phyloP scores from a whole-genome alignment of 2,329 filamentous ascomycete genomes.

The Claviceps sp. region DNA sequence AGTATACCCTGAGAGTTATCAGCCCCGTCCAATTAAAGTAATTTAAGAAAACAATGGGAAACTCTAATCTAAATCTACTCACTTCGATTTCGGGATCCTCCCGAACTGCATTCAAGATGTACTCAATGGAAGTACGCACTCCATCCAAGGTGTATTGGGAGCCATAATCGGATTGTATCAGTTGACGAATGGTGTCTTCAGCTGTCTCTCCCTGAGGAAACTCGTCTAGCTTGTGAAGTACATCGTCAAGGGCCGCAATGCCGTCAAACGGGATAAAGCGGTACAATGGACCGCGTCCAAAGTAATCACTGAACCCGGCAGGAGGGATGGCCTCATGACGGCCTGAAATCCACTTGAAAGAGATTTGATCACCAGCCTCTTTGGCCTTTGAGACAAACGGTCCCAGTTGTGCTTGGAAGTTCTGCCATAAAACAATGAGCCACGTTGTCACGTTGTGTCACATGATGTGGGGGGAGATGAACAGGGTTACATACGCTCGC shows the following conservation, averaged over 20 bases:
- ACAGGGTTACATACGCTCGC: slow-evolving; percentile 29
- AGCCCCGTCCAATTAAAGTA: neutral
- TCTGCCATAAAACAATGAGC: slow-evolving; percentile 19
- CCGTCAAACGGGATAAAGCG: slow-evolving; percentile 39
- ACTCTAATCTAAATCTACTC: slow-evolving; percentile 2
- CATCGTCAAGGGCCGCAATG: slow-evolving; percentile 27
- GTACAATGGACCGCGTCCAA: slow-evolving; percentile 40
- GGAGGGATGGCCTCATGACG: slow-evolving; percentile 36
- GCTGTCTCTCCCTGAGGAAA: slow-evolving; percentile 37
- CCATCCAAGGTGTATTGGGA: neutral
- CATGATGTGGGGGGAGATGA: neutral
- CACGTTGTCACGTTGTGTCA: too few species aligned
- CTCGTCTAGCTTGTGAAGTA: slow-evolving; percentile 38
- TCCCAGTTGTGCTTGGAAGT: slow-evolving; percentile 41
- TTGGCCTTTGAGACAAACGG: slow-evolving; percentile 13
- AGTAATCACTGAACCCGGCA: slow-evolving; percentile 41
- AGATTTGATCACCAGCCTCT: slow-evolving; percentile 4
- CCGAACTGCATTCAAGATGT: slow-evolving; percentile 26
- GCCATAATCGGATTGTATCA: slow-evolving; percentile 19
- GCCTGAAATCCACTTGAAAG: slow-evolving; percentile 39
- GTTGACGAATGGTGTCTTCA: slow-evolving; percentile 41
- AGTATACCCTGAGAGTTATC: slow-evolving; percentile 31
- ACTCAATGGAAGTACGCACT: slow-evolving; percentile 9
- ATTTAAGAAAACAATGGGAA: neutral
- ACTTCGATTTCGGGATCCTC: slow-evolving; percentile 20